Conservation (phyloP, 257 asterid species). For the Nyctanthes arbortristis region DNA sequence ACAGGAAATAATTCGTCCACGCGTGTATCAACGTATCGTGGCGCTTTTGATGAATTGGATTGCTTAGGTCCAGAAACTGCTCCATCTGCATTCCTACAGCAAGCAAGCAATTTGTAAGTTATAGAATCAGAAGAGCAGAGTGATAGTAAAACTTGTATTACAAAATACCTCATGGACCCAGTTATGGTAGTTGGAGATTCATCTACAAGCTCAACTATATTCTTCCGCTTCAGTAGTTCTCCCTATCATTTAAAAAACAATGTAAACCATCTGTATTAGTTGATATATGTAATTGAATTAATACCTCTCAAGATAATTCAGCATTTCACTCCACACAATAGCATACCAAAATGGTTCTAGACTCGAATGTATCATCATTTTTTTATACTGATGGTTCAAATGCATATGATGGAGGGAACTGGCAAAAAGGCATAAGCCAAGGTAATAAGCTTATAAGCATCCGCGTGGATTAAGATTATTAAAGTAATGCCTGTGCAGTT, state of each 20-base stretch:
- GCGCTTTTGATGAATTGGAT: slow-evolving; percentile 48
- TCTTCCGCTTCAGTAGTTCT: slow-evolving; percentile 71
- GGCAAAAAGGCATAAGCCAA: background rate
- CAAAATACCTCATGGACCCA: slow-evolving; percentile 44
- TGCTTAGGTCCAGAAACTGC: slow-evolving; percentile 45
- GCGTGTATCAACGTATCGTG: slow-evolving; percentile 55
- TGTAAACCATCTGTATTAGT: slow-evolving; percentile 1
- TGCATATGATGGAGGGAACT: background rate
- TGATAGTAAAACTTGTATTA: background rate
- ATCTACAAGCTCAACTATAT: slow-evolving; percentile 39
- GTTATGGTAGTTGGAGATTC: slow-evolving; percentile 42
- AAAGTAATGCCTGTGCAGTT: background rate
- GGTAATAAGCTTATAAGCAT: background rate
- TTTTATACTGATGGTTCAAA: background rate
- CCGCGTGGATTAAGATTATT: background rate
- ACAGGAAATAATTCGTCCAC: slow-evolving; percentile 65
- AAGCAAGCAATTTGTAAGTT: slow-evolving; percentile 21
- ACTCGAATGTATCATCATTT: background rate
- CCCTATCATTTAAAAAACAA: slow-evolving; percentile 47
- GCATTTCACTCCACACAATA: background rate
- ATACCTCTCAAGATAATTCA: slow-evolving; percentile 1
- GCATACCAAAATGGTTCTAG: background rate
- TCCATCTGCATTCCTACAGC: slow-evolving; percentile 50
- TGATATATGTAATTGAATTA: slow-evolving; percentile 4
- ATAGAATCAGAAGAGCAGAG: background rate